phyloP scores from a whole-genome alignment of 768 basidiomycete species.

The Sutorius australiensis region DNA sequence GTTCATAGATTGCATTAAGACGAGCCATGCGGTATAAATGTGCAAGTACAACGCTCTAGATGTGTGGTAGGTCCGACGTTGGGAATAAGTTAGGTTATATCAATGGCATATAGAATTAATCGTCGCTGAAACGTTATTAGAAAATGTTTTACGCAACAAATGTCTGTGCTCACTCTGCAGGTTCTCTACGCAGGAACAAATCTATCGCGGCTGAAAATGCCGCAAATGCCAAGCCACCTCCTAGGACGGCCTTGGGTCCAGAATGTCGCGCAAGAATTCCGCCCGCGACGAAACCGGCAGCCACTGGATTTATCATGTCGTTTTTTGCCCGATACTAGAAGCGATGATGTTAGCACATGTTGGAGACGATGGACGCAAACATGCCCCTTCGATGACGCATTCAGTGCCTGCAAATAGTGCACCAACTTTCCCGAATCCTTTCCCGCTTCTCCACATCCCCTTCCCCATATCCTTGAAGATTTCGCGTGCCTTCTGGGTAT shows the following conservation, averaged over 20 bases:
- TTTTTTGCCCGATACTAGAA: constrained; percentile 91
- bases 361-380: neutral
- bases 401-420: constrained; percentile 93
- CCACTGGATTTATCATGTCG: constrained; percentile 88
- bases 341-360: neutral
- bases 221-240: constrained; percentile 88
- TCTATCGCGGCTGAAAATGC: constrained; percentile 93
- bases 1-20: constrained; percentile 10
- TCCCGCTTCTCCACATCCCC: constrained; percentile 87
- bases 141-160: neutral
- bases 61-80: constrained; percentile 5
- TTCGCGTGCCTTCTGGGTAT: constrained; percentile 74
- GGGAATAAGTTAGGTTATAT: constrained; percentile 18
- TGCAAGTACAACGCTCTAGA: constrained; percentile 18
- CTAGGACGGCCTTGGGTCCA: constrained; percentile 81
- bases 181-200: constrained; percentile 69
- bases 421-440: constrained; percentile 92
- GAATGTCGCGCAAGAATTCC: constrained; percentile 84
- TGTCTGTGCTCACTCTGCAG: constrained; percentile 59
- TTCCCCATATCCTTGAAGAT: constrained; percentile 93
- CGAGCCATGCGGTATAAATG: constrained; percentile 12
- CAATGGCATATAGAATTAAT: constrained; percentile 23
- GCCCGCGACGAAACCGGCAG: constrained; percentile 85
- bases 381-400: constrained; percentile 89
- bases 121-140: constrained; percentile 33